These are phyloP conservation scores for Amanita phalloides DNA, from an alignment of 768 basidiomycete genomes.

Conservation along the genomic window DNA sequence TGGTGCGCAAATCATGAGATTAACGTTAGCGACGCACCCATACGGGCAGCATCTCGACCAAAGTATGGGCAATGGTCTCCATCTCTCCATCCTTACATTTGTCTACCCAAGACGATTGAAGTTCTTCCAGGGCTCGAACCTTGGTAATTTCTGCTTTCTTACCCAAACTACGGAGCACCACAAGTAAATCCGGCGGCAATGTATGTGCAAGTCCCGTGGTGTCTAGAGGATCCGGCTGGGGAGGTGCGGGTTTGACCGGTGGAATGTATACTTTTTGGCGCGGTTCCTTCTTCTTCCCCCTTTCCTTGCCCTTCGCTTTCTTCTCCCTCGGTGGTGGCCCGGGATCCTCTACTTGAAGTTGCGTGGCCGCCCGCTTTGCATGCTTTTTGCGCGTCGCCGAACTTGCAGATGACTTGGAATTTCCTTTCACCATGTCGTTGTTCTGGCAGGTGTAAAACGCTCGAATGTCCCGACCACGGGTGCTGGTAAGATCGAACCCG, in stretches of 20 bases:
- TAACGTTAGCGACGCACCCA: slow-evolving; percentile 56
- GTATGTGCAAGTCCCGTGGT: slow-evolving; percentile 64
- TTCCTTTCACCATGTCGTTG: slow-evolving; percentile 27
- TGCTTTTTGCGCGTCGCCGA: slow-evolving; percentile 91
- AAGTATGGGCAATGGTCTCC: slow-evolving; percentile 24
- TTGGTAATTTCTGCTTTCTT: slow-evolving; percentile 91
- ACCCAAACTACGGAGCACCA: slow-evolving; percentile 68
- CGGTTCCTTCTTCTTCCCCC: slow-evolving; percentile 55
- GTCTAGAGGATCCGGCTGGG: slow-evolving; percentile 79
- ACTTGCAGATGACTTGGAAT: slow-evolving; percentile 67
- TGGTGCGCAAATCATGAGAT: neutral
- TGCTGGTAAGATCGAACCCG: neutral
- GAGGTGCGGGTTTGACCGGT: slow-evolving; percentile 68
- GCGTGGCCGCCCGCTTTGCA: slow-evolving; percentile 70
- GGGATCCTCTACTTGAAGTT: slow-evolving; percentile 25
- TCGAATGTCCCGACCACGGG: too few relatives aligned
- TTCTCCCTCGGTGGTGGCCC: slow-evolving; percentile 27
- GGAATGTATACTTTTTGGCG: slow-evolving; percentile 81
- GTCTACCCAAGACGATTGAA: slow-evolving; percentile 59
- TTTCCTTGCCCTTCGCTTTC: slow-evolving; percentile 36
- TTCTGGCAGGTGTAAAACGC: neutral
- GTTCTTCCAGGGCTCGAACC: slow-evolving; percentile 75
- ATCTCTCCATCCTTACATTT: slow-evolving; percentile 33
- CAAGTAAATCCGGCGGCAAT: slow-evolving; percentile 72
- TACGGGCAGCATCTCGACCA: slow-evolving; percentile 67